Evolutionary conservation across 371 early-diverging fungal species (phyloP).

Genomic region (Actinomucor elegans): DNA sequence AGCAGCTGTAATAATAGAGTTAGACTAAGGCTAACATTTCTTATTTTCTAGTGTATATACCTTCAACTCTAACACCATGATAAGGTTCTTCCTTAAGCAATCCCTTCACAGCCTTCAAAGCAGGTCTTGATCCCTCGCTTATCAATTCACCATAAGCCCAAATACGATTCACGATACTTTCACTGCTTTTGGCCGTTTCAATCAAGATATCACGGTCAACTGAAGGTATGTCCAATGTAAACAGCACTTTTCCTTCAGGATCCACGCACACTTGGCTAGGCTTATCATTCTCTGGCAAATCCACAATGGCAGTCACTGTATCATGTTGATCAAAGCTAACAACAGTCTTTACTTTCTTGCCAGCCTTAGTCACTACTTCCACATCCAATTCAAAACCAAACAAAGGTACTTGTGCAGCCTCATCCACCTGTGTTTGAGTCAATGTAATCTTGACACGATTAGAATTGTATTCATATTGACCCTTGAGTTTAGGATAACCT

Average conservation of each 20-base stretch:
- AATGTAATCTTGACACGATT: constrained; percentile 33
- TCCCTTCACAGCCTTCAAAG: constrained; percentile 41
- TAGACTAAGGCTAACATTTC: no score
- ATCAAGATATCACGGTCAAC: constrained; percentile 48
- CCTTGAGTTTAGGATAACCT: constrained; percentile 57
- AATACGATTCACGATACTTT: constrained; percentile 35
- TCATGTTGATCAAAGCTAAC: constrained; percentile 33
- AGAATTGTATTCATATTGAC: constrained; percentile 30
- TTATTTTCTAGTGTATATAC: constrained; percentile 21
- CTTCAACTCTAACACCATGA: constrained; percentile 44
- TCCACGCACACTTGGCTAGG: constrained; percentile 48
- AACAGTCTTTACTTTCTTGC: constrained; percentile 12
- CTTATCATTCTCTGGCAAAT: constrained; percentile 17
- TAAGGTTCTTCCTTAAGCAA: constrained; percentile 39
- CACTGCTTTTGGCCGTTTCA: constrained; percentile 34
- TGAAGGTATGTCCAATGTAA: constrained; percentile 41
- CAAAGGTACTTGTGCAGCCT: constrained; percentile 37
- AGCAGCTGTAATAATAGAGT: constrained; percentile 33
- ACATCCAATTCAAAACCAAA: constrained; percentile 53
- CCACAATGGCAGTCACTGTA: constrained; percentile 16
- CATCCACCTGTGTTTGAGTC: constrained; percentile 53
- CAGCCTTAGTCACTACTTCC: constrained; percentile 41
- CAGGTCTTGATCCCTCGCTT: constrained; percentile 31
- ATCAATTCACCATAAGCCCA: constrained; percentile 50
- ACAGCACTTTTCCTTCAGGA: constrained; percentile 49